These are phyloP conservation scores for Elongisporangium senticosum DNA, from an alignment of 352 stramenopile genomes.

Conservation along the genomic window DNA sequence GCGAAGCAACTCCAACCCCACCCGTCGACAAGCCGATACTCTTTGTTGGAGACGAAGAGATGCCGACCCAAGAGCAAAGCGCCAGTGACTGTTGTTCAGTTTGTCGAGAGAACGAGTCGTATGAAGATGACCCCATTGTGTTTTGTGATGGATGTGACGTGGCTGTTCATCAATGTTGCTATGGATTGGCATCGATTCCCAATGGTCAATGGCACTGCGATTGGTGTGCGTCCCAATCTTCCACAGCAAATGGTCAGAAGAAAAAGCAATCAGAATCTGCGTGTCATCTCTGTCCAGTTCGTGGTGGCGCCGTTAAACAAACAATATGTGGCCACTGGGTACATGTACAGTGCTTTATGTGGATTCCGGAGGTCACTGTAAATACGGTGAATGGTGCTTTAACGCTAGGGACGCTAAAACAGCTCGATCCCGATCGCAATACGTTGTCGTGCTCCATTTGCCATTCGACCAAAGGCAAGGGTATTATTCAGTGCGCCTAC, in stretches of 20 bases:
- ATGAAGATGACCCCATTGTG: constrained; percentile 86
- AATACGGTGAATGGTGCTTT: constrained; percentile 25
- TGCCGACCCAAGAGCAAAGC: neutral
- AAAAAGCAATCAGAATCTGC: neutral
- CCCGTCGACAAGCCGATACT: neutral
- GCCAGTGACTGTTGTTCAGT: constrained; percentile 46
- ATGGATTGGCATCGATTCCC: constrained; percentile 63
- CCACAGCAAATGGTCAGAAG: neutral
- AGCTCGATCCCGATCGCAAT: constrained; percentile 53
- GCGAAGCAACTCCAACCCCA: neutral
- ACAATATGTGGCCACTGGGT: constrained; percentile 69
- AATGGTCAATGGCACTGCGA: constrained; percentile 85
- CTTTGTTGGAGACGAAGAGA: neutral
- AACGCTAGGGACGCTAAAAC: constrained; percentile 36
- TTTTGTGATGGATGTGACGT: constrained; percentile 88
- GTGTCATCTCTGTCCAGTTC: constrained; percentile 69
- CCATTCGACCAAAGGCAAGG: constrained; percentile 42
- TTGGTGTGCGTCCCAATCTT: constrained; percentile 17
- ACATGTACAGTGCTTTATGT: constrained; percentile 84
- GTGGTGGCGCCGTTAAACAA: constrained; percentile 49
- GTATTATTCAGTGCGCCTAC: constrained; percentile 77
- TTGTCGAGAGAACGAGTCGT: constrained; percentile 75
- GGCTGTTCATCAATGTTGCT: constrained; percentile 88
- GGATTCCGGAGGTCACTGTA: constrained; percentile 72
- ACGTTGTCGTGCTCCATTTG: constrained; percentile 68